Evolutionary conservation across 176 grass and related monocot species (phyloP).

Genomic region (Puya raimondii): DNA sequence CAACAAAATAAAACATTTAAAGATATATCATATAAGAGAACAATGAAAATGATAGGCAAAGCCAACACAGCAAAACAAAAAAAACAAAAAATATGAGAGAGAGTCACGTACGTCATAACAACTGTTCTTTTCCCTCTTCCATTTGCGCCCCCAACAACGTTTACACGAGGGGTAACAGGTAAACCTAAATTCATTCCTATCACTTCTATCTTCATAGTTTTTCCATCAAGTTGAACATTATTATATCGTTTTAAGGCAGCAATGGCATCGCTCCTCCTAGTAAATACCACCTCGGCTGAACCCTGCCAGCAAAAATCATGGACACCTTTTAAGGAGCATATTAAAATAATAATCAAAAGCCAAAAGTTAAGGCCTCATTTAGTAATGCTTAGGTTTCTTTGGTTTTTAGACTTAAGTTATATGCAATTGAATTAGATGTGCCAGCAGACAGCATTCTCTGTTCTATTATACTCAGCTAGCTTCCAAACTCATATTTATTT

Average conservation of each 20-base stretch:
- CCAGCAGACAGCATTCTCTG: no score
- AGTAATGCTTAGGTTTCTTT: no score
- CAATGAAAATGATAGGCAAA: not conserved
- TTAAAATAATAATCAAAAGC: not conserved
- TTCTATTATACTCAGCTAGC: no score
- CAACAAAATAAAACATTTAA: not conserved
- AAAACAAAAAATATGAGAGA: slow-evolving; percentile 11
- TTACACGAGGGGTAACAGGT: slow-evolving; percentile 38
- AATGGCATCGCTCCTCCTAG: slow-evolving; percentile 74
- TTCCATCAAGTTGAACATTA: slow-evolving; percentile 90
- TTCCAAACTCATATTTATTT: no score
- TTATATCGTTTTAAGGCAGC: slow-evolving; percentile 81
- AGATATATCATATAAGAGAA: not conserved
- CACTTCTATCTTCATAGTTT: slow-evolving; percentile 85
- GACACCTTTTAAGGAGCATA: slow-evolving; percentile 7
- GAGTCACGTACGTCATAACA: slow-evolving; percentile 63
- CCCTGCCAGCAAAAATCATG: slow-evolving; percentile 44
- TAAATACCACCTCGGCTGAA: slow-evolving; percentile 86
- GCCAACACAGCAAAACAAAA: not conserved
- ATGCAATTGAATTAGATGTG: no score
- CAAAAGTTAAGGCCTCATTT: not conserved
- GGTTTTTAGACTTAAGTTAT: no score
- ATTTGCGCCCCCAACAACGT: slow-evolving; percentile 46
- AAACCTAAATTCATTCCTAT: slow-evolving; percentile 67
- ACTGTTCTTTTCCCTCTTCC: slow-evolving; percentile 76